Base-by-base conservation (phyloP, 768 basidiomycete species). In the Suillus cothurnatus region DNA sequence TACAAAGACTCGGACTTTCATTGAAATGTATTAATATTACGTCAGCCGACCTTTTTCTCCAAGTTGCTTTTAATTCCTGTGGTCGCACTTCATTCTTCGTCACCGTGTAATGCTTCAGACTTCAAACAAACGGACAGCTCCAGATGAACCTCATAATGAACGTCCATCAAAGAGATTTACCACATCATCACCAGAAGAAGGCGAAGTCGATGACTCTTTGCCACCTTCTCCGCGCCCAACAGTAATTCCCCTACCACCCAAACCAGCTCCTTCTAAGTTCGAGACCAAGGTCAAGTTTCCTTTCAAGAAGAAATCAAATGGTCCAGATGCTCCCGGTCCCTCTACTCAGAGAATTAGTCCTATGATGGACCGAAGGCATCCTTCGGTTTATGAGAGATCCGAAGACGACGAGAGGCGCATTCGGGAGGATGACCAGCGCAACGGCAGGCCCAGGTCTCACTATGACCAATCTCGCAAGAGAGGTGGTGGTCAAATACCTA, bases 171-270 rank as follows among this genome's bases (percentile, higher is more conserved):
- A 93, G 72, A 82, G 89, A 52, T 79, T 73, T 23, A 80, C 81
- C 11, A 83, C 88, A 3, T 89, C 77, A 1, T 82, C 91, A 1
- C 91, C 91, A 59, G 92, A 94, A 76, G 92, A 94, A 73, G 92
- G 92, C 66, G 92, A 94, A 70, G 79, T 94, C 58, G 91, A 92
- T 77, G 91, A 93, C 74, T 79, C 75, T 49, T 71, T 68, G 9
- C 56, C 69, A 58, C 66, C 61, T 36, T 55, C 64, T 39, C 59
- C 64, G 68, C 71, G 26, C 67, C 73, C 41, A 66, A 23, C 61
- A 61, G 53, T 62, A 59, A 60, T 43, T 49, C 28, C 73, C 28
- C 69, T 77, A 57, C 79, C 80, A n/a, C 68, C 76, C 0, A 80
- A 82, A 69, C 76, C 81, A 57, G 70, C 69, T 26, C 71, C 67